Base-by-base conservation (phyloP, 805 yeast genomes). In the Saturnispora diversa region DNA sequence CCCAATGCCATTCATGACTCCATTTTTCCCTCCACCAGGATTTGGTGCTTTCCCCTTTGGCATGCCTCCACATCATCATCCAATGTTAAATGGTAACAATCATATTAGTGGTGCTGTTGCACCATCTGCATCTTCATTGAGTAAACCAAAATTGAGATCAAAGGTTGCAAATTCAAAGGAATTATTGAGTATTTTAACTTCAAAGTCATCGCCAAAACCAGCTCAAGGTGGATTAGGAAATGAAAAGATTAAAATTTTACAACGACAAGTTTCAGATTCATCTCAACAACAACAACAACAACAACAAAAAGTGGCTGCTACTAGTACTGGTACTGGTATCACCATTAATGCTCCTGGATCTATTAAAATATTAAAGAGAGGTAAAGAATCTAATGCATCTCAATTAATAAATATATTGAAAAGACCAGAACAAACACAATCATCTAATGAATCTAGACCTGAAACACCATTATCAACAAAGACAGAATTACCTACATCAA, bases 71-170 rank as follows among this genome's bases (percentile, higher is more conserved):
- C 43, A 31, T 15, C 42, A 35, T 30, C 46, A 44, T 19, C 45
- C 35, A 13, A 39, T 37, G 22, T 25, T 43, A 12, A 30, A 31
- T 13, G 31, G 23, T 8, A 25, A 17, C 11, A 26, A 40, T 16
- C 20, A 42, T 15, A 28, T 47, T n/a, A 43, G 37, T 24, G 40
- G 28, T 22, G 44, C 36, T 40, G 24, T 42, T 26, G 59, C 60
- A 6, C 65, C 65, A 22, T 55, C 55, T 15, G 58, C 62, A 7
- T 57, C 60, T 2, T 44, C 59, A 2, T 50, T 62, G 27, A 53
- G 51, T 33, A 62, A 55, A 40, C 65, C 66, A n/a, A 50, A 51
- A 39, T 49, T 49, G 25, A 54, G 56, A 35, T 53, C 63, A n/a
- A 58, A 55, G 29, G 58, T 52, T 39, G 49, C 60, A 1, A 53